Conservation (phyloP, 306 rosid species). For the Trifolium pratense region DNA sequence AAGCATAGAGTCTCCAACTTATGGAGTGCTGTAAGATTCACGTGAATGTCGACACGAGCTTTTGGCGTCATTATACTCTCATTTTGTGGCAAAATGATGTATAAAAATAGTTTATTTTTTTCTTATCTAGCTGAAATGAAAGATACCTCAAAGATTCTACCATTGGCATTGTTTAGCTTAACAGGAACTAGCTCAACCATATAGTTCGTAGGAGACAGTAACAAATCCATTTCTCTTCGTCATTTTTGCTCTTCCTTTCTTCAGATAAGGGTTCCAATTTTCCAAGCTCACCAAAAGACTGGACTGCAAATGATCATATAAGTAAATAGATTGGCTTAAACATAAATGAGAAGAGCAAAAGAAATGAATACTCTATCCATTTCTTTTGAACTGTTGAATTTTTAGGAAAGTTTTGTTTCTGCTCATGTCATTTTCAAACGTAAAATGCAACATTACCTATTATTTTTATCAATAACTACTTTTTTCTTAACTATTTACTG, state of each 20-base stretch:
- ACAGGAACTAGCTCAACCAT: constrained; percentile 98
- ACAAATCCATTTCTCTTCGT: constrained; percentile 87
- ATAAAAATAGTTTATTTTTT: constrained; percentile 10
- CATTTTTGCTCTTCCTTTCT: constrained; percentile 80
- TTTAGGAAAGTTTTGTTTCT: too few relatives aligned
- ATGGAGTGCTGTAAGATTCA: constrained; percentile 94
- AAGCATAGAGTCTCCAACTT: constrained; percentile 89
- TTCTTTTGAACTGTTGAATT: too few relatives aligned
- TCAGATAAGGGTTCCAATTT: constrained; percentile 88
- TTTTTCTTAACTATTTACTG: too few relatives aligned
- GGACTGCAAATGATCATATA: constrained; percentile 54
- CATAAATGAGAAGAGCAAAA: too few relatives aligned
- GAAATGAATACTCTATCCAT: too few relatives aligned
- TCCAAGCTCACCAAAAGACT: constrained; percentile 90
- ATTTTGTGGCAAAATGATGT: constrained; percentile 9
- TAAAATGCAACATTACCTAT: too few relatives aligned
- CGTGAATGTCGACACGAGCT: constrained; percentile 89
- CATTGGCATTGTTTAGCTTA: constrained; percentile 80
- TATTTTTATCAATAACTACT: too few relatives aligned
- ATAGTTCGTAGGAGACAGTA: constrained; percentile 84
- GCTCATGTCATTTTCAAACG: too few relatives aligned
- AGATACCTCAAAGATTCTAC: constrained; percentile 79
- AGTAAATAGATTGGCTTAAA: too few relatives aligned
- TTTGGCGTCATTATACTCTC: constrained; percentile 83
- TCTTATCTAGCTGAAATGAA: constrained; percentile 29